Conservation (phyloP, 805 yeast species). For the Ogataea methylovora region DNA sequence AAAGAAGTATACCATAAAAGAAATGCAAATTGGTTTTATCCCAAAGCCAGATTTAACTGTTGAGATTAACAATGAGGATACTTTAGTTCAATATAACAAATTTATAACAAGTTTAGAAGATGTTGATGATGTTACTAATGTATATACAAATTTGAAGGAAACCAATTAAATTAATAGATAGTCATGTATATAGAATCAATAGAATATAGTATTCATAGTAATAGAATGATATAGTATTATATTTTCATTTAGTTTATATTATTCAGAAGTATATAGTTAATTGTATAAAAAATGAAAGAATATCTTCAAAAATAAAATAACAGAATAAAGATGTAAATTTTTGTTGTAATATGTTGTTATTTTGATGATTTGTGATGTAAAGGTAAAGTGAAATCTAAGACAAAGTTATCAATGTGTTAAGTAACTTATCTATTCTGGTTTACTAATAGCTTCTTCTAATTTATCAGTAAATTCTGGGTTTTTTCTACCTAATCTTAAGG, state of each 20-base stretch:
- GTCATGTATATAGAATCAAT: constrained; percentile 2
- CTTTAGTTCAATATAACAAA: constrained; percentile 43
- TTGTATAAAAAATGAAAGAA: background rate
- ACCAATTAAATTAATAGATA: constrained; percentile 1
- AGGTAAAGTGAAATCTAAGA: too few species aligned
- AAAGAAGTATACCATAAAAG: constrained; percentile 50
- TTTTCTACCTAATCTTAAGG: constrained; percentile 41
- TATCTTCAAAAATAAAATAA: background rate
- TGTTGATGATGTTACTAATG: constrained; percentile 76
- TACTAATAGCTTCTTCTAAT: constrained; percentile 25
- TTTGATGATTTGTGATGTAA: background rate
- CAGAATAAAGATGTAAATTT: background rate
- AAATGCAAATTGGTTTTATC: constrained; percentile 62
- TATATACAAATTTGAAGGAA: constrained; percentile 60
- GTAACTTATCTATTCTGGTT: constrained; percentile 13
- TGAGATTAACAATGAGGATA: constrained; percentile 45
- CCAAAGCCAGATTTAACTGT: constrained; percentile 57
- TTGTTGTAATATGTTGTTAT: background rate
- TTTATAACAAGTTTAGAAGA: constrained; percentile 60
- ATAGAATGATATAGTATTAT: background rate
- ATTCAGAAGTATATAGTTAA: background rate
- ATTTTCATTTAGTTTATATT: background rate
- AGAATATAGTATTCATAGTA: too few species aligned
- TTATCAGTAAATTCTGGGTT: constrained; percentile 35
- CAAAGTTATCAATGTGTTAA: constrained; percentile 1